Conservation (phyloP, 225 moss, liverwort and hornwort genomes). For the Polytrichum commune region DNA sequence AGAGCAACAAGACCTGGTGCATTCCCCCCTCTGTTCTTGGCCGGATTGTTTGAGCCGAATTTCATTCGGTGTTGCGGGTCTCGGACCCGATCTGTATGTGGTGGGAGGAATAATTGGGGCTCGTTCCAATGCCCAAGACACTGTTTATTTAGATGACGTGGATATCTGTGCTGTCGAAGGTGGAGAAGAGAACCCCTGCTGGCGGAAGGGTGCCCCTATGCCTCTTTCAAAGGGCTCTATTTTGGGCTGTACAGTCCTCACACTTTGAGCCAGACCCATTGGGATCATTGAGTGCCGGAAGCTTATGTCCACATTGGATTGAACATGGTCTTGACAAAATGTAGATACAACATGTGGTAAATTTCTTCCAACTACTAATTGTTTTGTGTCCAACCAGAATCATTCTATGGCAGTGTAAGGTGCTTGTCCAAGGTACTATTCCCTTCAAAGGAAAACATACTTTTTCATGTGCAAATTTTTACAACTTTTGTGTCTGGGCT, state of each 20-base stretch:
- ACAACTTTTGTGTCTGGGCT: too few species aligned
- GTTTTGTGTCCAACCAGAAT: too few species aligned
- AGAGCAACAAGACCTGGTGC: slow-evolving; percentile 65
- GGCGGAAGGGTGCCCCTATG: slow-evolving; percentile 84
- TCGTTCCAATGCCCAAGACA: slow-evolving; percentile 43
- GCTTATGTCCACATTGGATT: too few species aligned
- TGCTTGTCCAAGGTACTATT: too few species aligned
- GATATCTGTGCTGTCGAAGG: slow-evolving; percentile 86
- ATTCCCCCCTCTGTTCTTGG: slow-evolving; percentile 71
- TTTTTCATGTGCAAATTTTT: too few species aligned
- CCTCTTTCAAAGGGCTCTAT: slow-evolving; percentile 66
- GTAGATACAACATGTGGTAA: too few species aligned
- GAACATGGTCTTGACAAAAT: too few species aligned
- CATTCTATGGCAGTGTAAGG: too few species aligned
- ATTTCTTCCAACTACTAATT: too few species aligned
- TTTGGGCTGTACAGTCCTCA: slow-evolving; percentile 62
- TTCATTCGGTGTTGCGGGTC: slow-evolving; percentile 74
- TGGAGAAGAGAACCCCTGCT: slow-evolving; percentile 63
- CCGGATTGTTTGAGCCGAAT: slow-evolving; percentile 80
- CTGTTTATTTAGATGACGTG: slow-evolving; percentile 56
- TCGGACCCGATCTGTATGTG: slow-evolving; percentile 77
- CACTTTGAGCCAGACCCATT: slow-evolving; percentile 20
- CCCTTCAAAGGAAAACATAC: too few species aligned
- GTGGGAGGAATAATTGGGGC: slow-evolving; percentile 79
- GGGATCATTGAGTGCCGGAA: too few species aligned